Evolutionary conservation across 768 basidiomycete species (phyloP), one percentile per base, ranked within the genome.

Genomic region (Rhodotorula toruloides): DNA sequence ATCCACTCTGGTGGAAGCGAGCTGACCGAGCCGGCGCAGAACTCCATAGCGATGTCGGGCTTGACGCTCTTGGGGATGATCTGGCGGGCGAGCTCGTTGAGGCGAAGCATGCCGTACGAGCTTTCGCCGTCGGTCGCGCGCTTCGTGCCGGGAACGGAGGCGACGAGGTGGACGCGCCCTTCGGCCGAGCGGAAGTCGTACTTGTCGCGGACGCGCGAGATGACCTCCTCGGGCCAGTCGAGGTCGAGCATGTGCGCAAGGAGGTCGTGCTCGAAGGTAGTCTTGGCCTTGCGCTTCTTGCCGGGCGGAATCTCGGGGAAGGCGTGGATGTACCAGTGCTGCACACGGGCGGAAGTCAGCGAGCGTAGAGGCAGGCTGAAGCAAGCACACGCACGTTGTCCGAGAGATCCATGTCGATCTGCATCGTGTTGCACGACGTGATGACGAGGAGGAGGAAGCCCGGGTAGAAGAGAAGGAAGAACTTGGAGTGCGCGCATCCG

Each of bases 391-490:
- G 19, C 48, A 71, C 69, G 49, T 71, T 71, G 56, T 71, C 69
- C 12, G 40, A n/a, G 11, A 58, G 46, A 34, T 53, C 58, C 56
- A 67, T 54, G 48, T 71, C 69, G 36, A 54, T 27, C 21, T 16
- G 16, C 55, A 66, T 58, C n/a, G 58, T 47, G 47, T 71, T 71
- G 32, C 32, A 47, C 31, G 60, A 59, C 1, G 69, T 71, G 49
- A 71, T 71, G 14, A 59, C 56, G 19, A 71, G 25, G 19, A 65
- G 60, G 9, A 66, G n/a, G n/a, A 37, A 71, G 5, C 55, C 52
- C 7, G 60, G 55, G 42, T 71, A 71, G 1, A 32, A 4, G n/a
- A 71, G 19, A 21, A 67, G 34, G 12, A 67, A 27, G 25, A 63
- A 22, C 48, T 71, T 71, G 13, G 60, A 43, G 47, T 71, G 69